These are phyloP conservation scores for Whalleya microplaca DNA, from an alignment of 2,329 filamentous ascomycete species.

Conservation along the genomic window DNA sequence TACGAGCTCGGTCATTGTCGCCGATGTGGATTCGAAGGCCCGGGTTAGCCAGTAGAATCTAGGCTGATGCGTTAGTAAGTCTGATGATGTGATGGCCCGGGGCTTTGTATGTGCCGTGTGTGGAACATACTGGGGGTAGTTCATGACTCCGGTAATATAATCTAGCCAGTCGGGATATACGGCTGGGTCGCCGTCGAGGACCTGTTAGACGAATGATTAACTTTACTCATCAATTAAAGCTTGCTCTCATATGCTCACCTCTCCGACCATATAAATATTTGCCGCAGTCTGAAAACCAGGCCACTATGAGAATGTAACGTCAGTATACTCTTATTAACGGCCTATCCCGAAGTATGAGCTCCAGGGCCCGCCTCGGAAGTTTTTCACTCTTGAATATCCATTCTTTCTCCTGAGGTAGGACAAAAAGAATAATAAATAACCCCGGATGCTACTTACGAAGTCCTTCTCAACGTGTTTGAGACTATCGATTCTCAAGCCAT, in stretches of 20 bases:
- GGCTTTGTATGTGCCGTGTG: not conserved
- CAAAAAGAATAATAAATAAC: too few relatives aligned
- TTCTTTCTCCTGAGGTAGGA: too few relatives aligned
- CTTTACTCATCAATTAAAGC: not conserved
- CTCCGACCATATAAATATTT: constrained; percentile 63
- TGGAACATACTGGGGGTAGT: constrained; percentile 50
- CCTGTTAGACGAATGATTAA: not conserved
- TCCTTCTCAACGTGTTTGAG: constrained; percentile 63
- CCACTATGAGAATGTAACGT: too few relatives aligned
- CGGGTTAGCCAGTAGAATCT: constrained; percentile 47
- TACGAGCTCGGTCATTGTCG: constrained; percentile 42
- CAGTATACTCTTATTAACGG: too few relatives aligned
- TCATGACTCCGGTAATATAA: constrained; percentile 61
- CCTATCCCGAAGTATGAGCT: too few relatives aligned
- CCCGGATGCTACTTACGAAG: too few relatives aligned
- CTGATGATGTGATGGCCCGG: not conserved
- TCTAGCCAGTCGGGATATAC: constrained; percentile 58
- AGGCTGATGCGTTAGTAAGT: not conserved
- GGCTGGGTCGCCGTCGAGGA: constrained; percentile 52
- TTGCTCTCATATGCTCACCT: constrained; percentile 44
- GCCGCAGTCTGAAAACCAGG: constrained; percentile 54
- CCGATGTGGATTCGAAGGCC: constrained; percentile 38
- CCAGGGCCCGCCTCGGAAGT: too few relatives aligned
- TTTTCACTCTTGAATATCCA: too few relatives aligned
- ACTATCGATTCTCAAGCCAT: constrained; percentile 64